Conservation (phyloP, 2,329 filamentous ascomycete genomes). For the Hypoxylon sp. region DNA sequence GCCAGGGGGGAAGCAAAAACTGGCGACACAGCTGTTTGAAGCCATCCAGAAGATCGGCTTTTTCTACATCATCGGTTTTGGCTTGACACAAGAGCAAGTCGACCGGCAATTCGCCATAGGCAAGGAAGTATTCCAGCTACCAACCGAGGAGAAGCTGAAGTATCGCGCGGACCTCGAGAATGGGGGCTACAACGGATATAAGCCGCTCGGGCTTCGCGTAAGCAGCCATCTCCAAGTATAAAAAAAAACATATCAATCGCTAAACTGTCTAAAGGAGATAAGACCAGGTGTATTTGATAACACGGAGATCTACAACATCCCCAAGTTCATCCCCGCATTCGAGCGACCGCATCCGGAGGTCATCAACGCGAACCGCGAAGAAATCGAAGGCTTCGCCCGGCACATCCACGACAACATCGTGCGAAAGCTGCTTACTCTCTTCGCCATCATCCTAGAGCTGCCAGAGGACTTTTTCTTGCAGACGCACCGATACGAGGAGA, state of each 20-base stretch:
- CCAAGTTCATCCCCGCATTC: slow-evolving; percentile 50
- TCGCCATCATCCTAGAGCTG: slow-evolving; percentile 63
- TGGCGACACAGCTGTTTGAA: slow-evolving; percentile 63
- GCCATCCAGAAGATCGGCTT: slow-evolving; percentile 61
- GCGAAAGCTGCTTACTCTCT: slow-evolving; percentile 47
- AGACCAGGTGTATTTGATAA: slow-evolving; percentile 49
- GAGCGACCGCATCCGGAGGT: slow-evolving; percentile 47
- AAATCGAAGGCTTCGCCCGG: slow-evolving; percentile 49
- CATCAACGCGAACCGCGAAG: slow-evolving; percentile 43
- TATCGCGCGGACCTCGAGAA: slow-evolving; percentile 60
- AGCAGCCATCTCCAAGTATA: neutral
- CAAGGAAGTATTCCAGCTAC: slow-evolving; percentile 64
- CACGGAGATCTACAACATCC: slow-evolving; percentile 53
- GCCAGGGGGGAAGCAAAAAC: slow-evolving; percentile 61
- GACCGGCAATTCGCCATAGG: slow-evolving; percentile 69
- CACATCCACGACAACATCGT: slow-evolving; percentile 49
- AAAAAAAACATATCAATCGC: no score
- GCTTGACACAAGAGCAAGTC: slow-evolving; percentile 66
- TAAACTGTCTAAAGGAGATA: slow-evolving; percentile 43
- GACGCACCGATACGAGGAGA: slow-evolving; percentile 62
- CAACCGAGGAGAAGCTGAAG: slow-evolving; percentile 66
- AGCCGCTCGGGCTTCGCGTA: slow-evolving; percentile 54
- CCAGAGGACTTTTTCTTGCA: slow-evolving; percentile 63
- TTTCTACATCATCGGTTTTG: slow-evolving; percentile 71
- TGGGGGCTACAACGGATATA: slow-evolving; percentile 66